Conservation (phyloP, 2,329 filamentous ascomycete species). For the Exophiala viscosa region DNA sequence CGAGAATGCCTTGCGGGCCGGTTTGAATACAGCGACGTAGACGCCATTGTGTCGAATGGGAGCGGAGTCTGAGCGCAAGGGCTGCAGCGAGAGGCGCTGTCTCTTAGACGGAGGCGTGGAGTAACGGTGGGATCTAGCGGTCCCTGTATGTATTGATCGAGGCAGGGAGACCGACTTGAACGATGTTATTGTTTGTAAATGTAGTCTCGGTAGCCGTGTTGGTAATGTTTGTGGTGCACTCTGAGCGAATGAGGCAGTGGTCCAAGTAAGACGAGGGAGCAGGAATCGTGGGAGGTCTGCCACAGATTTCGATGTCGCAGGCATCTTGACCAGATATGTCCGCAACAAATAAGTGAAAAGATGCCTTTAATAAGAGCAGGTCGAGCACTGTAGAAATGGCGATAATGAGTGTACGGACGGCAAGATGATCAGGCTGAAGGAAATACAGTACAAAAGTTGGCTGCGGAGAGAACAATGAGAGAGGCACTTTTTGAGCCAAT, state of each 20-base stretch:
- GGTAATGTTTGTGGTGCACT: slow-evolving; percentile 14
- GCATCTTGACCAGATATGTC: too few relatives aligned
- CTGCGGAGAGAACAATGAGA: too few relatives aligned
- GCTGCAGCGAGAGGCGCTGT: slow-evolving; percentile 12
- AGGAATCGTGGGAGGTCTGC: slow-evolving; percentile 43
- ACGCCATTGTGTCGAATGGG: slow-evolving; percentile 47
- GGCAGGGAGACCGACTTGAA: slow-evolving; percentile 13
- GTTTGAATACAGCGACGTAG: slow-evolving; percentile 43
- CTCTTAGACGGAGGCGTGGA: slow-evolving; percentile 4
- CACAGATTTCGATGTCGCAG: slow-evolving; percentile 40
- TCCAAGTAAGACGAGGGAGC: slow-evolving; percentile 42
- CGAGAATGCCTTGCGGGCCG: slow-evolving; percentile 51
- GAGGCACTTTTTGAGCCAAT: too few relatives aligned
- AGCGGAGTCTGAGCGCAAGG: slow-evolving; percentile 10
- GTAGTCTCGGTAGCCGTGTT: slow-evolving; percentile 1
- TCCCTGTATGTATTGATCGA: slow-evolving; percentile 8
- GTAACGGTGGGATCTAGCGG: slow-evolving; percentile 4
- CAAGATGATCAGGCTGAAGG: too few relatives aligned
- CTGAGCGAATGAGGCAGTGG: slow-evolving; percentile 15
- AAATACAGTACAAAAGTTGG: too few relatives aligned
- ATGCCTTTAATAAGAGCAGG: too few relatives aligned
- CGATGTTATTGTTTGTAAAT: slow-evolving; percentile 5
- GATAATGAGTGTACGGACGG: too few relatives aligned
- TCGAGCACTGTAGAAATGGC: too few relatives aligned
- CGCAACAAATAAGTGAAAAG: too few relatives aligned